These are phyloP conservation scores for Fraxinus velutina DNA, from an alignment of 305 asterid species.

Conservation along the genomic window DNA sequence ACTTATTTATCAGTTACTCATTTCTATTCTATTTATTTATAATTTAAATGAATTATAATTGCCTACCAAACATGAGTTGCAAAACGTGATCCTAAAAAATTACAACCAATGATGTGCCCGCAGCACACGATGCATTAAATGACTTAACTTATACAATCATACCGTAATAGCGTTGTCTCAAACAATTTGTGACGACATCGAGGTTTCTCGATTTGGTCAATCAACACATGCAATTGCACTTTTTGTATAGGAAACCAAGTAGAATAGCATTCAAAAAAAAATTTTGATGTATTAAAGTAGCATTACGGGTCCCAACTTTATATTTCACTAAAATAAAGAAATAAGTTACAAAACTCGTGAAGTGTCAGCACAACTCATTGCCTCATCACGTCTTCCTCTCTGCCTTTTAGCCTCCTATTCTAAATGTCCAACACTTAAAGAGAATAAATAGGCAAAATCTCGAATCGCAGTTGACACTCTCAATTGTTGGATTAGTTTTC, in stretches of 20 bases:
- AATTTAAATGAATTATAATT: neutral
- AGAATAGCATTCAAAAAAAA: neutral
- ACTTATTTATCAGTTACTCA: too few species aligned
- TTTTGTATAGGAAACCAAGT: neutral
- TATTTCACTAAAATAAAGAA: neutral
- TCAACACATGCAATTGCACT: neutral
- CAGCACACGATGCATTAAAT: neutral
- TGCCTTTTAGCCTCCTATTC: neutral
- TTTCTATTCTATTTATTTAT: too few species aligned
- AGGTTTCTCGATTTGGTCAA: too few species aligned
- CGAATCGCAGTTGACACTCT: neutral
- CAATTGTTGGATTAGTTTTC: neutral
- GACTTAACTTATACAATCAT: neutral
- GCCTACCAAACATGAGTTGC: neutral
- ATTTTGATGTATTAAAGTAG: neutral
- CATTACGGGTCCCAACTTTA: neutral
- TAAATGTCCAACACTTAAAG: too few species aligned
- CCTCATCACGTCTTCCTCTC: neutral
- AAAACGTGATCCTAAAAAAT: neutral
- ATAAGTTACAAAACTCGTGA: neutral
- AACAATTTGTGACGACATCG: neutral
- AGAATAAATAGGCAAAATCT: neutral
- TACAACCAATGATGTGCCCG: neutral
- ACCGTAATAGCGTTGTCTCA: neutral
- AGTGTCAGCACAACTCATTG: neutral